These are phyloP conservation scores for Globisporangium perplexum DNA, from an alignment of 352 stramenopile species.

Conservation along the genomic window DNA sequence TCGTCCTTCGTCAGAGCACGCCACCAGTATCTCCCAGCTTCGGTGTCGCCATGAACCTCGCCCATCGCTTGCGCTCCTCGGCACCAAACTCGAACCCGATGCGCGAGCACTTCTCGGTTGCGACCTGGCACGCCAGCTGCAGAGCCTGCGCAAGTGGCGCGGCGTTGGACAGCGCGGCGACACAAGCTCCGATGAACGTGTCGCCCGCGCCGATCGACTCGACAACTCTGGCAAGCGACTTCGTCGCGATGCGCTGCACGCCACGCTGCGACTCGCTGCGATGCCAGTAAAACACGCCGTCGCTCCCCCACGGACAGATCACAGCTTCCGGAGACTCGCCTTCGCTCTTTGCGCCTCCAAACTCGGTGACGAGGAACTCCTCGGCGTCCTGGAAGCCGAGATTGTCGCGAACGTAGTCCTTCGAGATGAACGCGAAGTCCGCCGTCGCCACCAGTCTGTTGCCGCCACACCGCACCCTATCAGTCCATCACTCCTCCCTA, in stretches of 20 bases:
- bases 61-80: conserved; percentile 17
- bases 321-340: conserved; percentile 22
- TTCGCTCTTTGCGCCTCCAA: not conserved
- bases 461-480: not conserved
- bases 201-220: conserved; percentile 75
- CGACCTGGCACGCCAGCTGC: conserved; percentile 43
- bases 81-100: conserved; percentile 37
- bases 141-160: conserved; percentile 27
- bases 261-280: conserved; percentile 5
- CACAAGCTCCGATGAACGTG: conserved; percentile 57
- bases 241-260: conserved; percentile 30
- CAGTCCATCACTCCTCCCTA: not conserved
- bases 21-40: not conserved
- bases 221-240: conserved; percentile 28
- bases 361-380: conserved; percentile 29
- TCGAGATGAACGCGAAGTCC: conserved; percentile 65
- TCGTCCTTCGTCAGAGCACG: not conserved
- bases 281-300: conserved; percentile 56
- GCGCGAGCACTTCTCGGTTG: conserved; percentile 53
- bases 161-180: conserved; percentile 36
- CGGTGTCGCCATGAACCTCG: not conserved
- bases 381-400: conserved; percentile 29
- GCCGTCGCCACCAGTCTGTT: conserved; percentile 32
- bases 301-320: conserved; percentile 58
- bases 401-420: conserved; percentile 66